phyloP scores from a whole-genome alignment of 345 rosid genomes.

The Euphorbia lathyris region DNA sequence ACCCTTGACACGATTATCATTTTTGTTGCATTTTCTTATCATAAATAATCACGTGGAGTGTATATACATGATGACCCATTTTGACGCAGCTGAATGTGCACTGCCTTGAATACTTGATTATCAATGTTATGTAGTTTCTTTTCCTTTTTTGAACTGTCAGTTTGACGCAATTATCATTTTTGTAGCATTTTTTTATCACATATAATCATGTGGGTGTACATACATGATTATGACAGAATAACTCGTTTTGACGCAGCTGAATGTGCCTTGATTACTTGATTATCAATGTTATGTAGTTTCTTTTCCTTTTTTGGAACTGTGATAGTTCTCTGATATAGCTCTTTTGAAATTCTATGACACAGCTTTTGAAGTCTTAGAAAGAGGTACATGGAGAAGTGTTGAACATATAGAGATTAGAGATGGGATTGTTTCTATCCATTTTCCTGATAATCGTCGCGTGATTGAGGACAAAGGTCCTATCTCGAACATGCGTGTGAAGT shows the following conservation, averaged over 20 bases:
- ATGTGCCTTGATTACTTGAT: too few species aligned
- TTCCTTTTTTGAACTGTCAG: neutral
- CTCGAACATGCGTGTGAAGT: slow-evolving; percentile 60
- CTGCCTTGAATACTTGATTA: neutral
- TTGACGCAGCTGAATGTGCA: neutral
- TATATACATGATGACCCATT: too few species aligned
- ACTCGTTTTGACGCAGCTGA: too few species aligned
- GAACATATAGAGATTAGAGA: slow-evolving; percentile 45
- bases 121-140: neutral
- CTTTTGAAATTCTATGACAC: slow-evolving; percentile 8
- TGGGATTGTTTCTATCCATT: slow-evolving; percentile 47
- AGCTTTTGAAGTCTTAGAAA: slow-evolving; percentile 74
- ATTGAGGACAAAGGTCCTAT: slow-evolving; percentile 42
- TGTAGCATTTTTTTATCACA: too few species aligned
- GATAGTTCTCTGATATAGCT: neutral
- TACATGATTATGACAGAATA: too few species aligned
- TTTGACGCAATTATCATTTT: too few species aligned
- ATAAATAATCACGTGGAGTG: too few species aligned
- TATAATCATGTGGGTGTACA: too few species aligned
- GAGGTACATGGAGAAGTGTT: slow-evolving; percentile 63
- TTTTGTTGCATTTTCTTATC: too few species aligned
- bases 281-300: neutral
- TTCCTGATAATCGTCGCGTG: slow-evolving; percentile 29
- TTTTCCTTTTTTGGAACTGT: neutral
- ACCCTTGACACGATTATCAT: too few species aligned